A percentile compares a stretch with the other conserved stretches of the same genome.
These are phyloP conservation scores for Cnidoscolus chayamansa DNA, from an alignment of 441 rosid species.

Conservation along the genomic window DNA sequence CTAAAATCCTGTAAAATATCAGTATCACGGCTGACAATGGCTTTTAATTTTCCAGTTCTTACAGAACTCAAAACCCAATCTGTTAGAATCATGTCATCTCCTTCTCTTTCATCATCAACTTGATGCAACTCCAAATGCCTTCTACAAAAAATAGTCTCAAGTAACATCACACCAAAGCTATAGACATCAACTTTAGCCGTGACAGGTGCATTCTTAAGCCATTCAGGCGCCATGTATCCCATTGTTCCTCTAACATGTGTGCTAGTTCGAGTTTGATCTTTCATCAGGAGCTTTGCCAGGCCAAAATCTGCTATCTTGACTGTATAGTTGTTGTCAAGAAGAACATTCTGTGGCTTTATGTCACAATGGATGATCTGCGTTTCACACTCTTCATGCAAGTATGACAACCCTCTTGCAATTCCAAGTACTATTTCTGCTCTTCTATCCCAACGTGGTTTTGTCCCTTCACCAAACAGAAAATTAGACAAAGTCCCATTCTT, in stretches of 20 bases:
- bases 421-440: conserved; percentile 19
- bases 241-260: conserved; percentile 19
- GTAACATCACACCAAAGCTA: conserved; percentile 35
- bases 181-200: conserved; percentile 31
- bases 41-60: neutral
- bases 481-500: conserved; percentile 14
- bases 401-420: conserved; percentile 29
- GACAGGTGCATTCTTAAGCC: conserved; percentile 24
- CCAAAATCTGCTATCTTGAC: conserved; percentile 23
- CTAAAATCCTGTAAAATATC: neutral
- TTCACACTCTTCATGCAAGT: conserved; percentile 35
- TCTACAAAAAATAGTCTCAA: conserved; percentile 31
- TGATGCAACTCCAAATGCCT: conserved; percentile 22
- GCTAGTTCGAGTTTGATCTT: conserved; percentile 24
- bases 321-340: conserved; percentile 14
- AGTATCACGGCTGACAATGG: neutral
- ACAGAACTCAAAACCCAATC: conserved; percentile 26
- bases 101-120: conserved; percentile 13
- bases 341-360: conserved; percentile 24
- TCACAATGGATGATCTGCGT: conserved; percentile 32
- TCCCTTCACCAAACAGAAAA: conserved; percentile 19
- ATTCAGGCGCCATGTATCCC: conserved; percentile 32
- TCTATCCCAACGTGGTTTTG: conserved; percentile 18
- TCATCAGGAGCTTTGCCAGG: conserved; percentile 26
- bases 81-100: conserved; percentile 22